Base-by-base conservation (phyloP, 371 early-diverging fungal genomes). In the Smittium mucronatum region DNA sequence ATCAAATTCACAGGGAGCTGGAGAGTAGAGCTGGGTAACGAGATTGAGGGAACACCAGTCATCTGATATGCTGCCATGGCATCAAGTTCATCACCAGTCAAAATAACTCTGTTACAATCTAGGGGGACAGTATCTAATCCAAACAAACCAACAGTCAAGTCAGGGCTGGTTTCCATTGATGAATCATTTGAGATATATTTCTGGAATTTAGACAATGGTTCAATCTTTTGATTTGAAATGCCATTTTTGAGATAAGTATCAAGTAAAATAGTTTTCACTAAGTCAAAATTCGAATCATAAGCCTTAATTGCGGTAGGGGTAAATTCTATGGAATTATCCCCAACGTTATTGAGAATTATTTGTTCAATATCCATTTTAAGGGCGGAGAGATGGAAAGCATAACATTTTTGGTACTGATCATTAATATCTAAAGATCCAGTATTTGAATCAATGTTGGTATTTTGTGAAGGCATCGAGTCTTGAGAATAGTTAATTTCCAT, bases 61-160 rank as follows among this genome's bases (percentile, higher is more conserved):
- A 75, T 82, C 73, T 89, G 88, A 68, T 84, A 86, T 1, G 83
- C 87, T 0, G 88, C 86, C 84, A 89, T 81, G 0, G 89, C 89
- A 64, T 88, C 88, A 33, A 86, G 70, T 78, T 89, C 89, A 47
- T 78, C 76, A 31, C 83, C 78, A 0, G 88, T 79, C 57, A 89
- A 67, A 28, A 87, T 83, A 2, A 87, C 74, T 1, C 80, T 71
- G 21, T 79, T 74, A 2, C 77, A 68, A 57, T 79, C 75, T 0
- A 72, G 63, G 1, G 75, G 67, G 17, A 83, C 83, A 8, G 84
- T 72, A 68, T 88, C 86, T 70, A 86, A 85, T 0, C 89, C 89
- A 75, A 88, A 88, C 29, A 88, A 74, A 0, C 89, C 89, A 1
- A 82, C 71, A 59, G 36, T 47, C 5, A 11, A 11, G 63, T 33